Base-by-base conservation (phyloP, 139 green algal genomes). In the Asterochloris sp. region DNA sequence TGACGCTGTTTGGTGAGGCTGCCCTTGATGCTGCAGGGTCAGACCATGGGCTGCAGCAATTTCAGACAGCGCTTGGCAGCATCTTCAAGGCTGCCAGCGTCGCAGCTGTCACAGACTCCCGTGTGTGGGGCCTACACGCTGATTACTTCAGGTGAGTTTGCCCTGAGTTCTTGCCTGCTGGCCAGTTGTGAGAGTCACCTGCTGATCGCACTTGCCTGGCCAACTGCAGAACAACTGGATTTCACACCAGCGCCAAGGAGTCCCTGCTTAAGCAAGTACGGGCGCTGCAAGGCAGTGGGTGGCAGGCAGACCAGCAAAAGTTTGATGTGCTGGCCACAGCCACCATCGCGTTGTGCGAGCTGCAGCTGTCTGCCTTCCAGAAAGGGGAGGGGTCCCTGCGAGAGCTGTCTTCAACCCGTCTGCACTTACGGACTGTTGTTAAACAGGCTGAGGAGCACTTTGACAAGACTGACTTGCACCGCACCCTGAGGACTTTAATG, bases 371-470 rank as follows among this genome's bases (percentile, higher is more conserved):
- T 0, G 10, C 28, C 15, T 23, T 26, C 47, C n/a, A 66, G 1
- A 27, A 12, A 24, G 63, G 74, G 19, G 60, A 80, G 80, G 87
- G 54, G 10, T 81, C 64, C 13, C 47, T 75, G 14, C 86, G 87
- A 0, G 91, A 96, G 60, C 84, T 96, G 54, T 82, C 89, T 14
- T 87, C 90, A 12, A 91, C 89, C 0, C 88, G 93, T 21, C 90
- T 97, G 92, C 93, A 95, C 54, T 83, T 97, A 60, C 78, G 90
- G 0, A 87, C 89, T 1, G 66, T 95, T 54, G 62, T 96, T 26
- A 91, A 94, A 78, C 89, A 93, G 68, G 76, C 76, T 60, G 76
- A 61, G 21, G 54, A 80, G 24, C 12, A 54, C 24, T 62, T 69
- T 6, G 19, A n/a, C 24, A 47, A 80, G 60, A 16, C 29, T 54